Evolutionary conservation across 257 asterid species (phyloP), one percentile per base, ranked within the genome.

Genomic region (Verbascum thapsus): DNA sequence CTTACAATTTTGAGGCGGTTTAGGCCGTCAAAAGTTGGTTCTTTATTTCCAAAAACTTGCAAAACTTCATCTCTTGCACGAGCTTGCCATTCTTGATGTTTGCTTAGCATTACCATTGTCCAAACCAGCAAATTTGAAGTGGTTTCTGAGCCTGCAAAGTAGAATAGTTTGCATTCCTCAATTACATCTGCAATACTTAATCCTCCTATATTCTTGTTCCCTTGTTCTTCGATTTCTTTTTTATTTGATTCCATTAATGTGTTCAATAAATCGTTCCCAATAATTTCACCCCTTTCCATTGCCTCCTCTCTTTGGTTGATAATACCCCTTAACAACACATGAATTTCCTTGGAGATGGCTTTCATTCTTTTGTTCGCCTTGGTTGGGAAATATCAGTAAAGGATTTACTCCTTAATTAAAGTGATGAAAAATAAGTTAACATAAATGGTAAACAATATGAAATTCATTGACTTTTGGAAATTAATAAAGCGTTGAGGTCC

Each of bases 81-180:
- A 20, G 42, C 43, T 71, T 80, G 85, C 85, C 82, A 80, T 7
- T 80, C 60, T 9, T 22, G 74, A 60, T 76, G 47, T 53, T 64
- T 58, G 71, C 76, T 23, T n/a, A 79, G 61, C 67, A 66, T 3
- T 23, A 76, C 70, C 67, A 72, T 16, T 6, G 80, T 76, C 81
- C 81, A 79, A 0, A 70, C 82, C 3, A 79, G 65, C 67, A 79
- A 58, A 37, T 39, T 53, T 0, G 73, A 39, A 3, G 75, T 76
- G 20, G 82, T 79, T 37, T 75, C 77, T 0, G 75, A 61, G 1
- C 81, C 81, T 0, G 74, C 76, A 34, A 75, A 68, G 73, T 75
- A 79, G 59, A 79, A 75, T 6, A 75, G 55, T 39, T 63, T 75
- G 67, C 85, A 75, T 52, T 79, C 85, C 52, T 70, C 81, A 12